Evolutionary conservation across 345 rosid species (phyloP), one percentile per base, ranked within the genome.

Genomic region (Excoecaria agallocha): DNA sequence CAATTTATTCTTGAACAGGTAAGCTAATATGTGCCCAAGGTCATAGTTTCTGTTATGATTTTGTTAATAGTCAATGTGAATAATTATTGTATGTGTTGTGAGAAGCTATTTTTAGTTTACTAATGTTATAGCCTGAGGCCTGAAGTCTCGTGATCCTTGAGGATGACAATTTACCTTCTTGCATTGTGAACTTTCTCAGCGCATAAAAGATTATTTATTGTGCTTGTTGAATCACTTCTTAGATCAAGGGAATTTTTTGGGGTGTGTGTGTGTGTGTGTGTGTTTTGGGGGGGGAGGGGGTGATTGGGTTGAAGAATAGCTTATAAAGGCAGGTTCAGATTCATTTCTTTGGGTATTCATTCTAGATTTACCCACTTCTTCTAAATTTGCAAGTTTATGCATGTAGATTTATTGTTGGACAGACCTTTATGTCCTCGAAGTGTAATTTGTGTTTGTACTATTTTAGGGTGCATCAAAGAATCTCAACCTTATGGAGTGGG

Each of bases 401-500:
- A 30, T 30, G 30, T 46, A 24, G 37, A 12, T 35, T 71, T 60
- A 38, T 68, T 59, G 25, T 52, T 24, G 3, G 12, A 6, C 10
- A 20, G 61, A 22, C 50, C 12, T 54, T 8, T 69, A 15, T 55
- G 49, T 12, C 61, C 61, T 61, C 37, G 4, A 71, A 35, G 16
- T 17, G 59, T 65, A 58, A 63, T 39, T 69, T 61, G 8, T 67
- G 19, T 73, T 38, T 66, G 41, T 77, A 5, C 39, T 6, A 72
- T 81, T 83, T 46, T 84, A 92, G 96, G 98, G 98, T 0, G 99
- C 97, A 45, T 95, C 94, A 0, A 95, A 93, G 79, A 95, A 93
- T 81, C 90, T 93, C 49, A 93, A 93, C 76, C 91, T 96, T 35
- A 93, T 96, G 98, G 99, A 91, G 71, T 88, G 99, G 99, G 99